These are phyloP conservation scores for Candida silvicultrix DNA, from an alignment of 805 yeast species.

Conservation along the genomic window DNA sequence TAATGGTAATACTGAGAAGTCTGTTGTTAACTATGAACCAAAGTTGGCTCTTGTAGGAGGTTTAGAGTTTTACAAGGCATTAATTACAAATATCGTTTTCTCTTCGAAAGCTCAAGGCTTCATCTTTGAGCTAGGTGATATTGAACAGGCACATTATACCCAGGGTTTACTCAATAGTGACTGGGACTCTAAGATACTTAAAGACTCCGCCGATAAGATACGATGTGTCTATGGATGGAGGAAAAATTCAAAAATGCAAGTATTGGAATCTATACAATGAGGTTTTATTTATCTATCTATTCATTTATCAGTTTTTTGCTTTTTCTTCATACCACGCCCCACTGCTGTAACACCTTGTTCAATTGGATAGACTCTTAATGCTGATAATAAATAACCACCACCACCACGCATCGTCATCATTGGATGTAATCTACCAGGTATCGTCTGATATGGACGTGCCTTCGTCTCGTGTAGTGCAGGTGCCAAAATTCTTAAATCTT, in stretches of 20 bases:
- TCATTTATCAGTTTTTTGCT: conserved; percentile 19
- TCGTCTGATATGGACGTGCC: conserved; percentile 84
- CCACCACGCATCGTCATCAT: conserved; percentile 88
- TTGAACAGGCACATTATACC: conserved; percentile 46
- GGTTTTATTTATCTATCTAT: background rate
- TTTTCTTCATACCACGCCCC: conserved; percentile 46
- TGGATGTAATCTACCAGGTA: conserved; percentile 93
- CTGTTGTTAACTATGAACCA: conserved; percentile 77
- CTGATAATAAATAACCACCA: conserved; percentile 84
- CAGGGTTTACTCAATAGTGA: conserved; percentile 10
- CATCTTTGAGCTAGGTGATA: conserved; percentile 72
- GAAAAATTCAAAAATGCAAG: conserved; percentile 14
- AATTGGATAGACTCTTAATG: conserved; percentile 70
- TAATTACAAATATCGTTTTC: conserved; percentile 39
- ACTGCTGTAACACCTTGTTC: conserved; percentile 64
- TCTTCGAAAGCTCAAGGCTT: conserved; percentile 45
- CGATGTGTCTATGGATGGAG: conserved; percentile 66
- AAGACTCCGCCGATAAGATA: conserved; percentile 45
- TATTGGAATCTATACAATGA: conserved; percentile 3
- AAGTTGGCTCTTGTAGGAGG: conserved; percentile 73
- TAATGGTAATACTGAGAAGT: conserved; percentile 39
- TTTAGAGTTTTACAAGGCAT: conserved; percentile 57
- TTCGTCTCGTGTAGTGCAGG: conserved; percentile 79
- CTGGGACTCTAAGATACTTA: conserved; percentile 46
- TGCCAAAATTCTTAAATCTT: conserved; percentile 68